Evolutionary conservation across 1,139 yeast genomes (phyloP).

Genomic region (Geotrichum macrosporum): DNA sequence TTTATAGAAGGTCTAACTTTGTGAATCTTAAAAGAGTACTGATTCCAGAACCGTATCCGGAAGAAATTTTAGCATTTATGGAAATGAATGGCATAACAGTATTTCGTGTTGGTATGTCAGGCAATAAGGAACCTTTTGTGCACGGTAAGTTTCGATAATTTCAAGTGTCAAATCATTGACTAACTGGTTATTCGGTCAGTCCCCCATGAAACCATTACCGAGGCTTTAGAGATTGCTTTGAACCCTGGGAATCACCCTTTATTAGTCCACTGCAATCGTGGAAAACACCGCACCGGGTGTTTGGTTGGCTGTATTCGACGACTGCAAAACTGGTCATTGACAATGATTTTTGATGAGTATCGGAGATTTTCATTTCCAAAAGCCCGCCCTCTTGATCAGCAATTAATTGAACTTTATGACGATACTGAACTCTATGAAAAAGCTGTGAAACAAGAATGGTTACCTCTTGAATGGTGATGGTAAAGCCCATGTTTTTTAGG

Average conservation of each 20-base stretch:
- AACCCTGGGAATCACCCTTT: conserved; percentile 87
- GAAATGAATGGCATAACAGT: conserved; percentile 57
- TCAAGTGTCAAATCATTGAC: not conserved
- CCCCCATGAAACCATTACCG: conserved; percentile 69
- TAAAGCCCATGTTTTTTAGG: not conserved
- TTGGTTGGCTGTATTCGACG: conserved; percentile 86
- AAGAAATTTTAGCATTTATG: conserved; percentile 63
- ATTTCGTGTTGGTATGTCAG: conserved; percentile 89
- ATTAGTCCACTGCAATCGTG: conserved; percentile 89
- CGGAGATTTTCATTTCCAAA: conserved; percentile 92
- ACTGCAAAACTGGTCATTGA: conserved; percentile 85
- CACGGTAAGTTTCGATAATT: conserved; percentile 36
- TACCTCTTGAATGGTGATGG: conserved; percentile 62
- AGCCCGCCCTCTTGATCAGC: conserved; percentile 91
- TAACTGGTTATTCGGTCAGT: conserved; percentile 37
- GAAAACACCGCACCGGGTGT: conserved; percentile 96
- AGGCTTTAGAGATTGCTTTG: conserved; percentile 74
- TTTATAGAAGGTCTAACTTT: not conserved
- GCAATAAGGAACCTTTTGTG: conserved; percentile 93
- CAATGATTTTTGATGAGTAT: conserved; percentile 93
- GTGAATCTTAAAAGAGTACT: conserved; percentile 44
- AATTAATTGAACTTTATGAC: conserved; percentile 84
- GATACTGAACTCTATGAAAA: conserved; percentile 53
- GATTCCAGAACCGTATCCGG: conserved; percentile 89
- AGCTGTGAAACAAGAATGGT: conserved; percentile 52